Evolutionary conservation across 2,329 filamentous ascomycete species (phyloP), one percentile per base, ranked within the genome.

Genomic region (Monosporascus sp.): DNA sequence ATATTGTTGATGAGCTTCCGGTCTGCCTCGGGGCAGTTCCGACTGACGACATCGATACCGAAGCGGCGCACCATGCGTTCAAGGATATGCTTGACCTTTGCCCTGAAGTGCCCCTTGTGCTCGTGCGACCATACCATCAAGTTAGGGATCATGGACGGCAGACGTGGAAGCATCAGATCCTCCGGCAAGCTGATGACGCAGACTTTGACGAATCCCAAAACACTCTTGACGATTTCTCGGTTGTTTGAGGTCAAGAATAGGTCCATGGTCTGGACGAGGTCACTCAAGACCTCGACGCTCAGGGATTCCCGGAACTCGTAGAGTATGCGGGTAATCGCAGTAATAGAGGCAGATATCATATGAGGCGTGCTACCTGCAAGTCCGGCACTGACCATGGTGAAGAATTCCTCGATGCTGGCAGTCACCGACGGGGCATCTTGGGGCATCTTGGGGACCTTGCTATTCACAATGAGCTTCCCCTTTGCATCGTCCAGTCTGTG

Each of bases 331-430:
- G 91, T 94, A 38, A 99, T 81, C 16, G 94, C 93, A 0, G 91
- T 97, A 68, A 99, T 92, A n/a, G 90, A 91, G 0, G 94, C 94
- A 7, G 91, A 96, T 58, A 97, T 92, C 91, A 97, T 97, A 74
- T 97, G 93, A 35, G 94, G 92, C 11, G 91, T 93, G 63, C 87
- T 88, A 53, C 92, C 93, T 2, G 93, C 94, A 51, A 99, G 81
- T 73, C 94, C 94, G 48, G 94, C 94, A 60, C 90, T 96, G 31
- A 97, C 89, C 94, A 99, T 99, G 52, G 93, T 97, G 75, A 97
- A 90, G 73, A 91, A 97, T 71, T 97, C 94, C 65, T 97, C 93
- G 38, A 99, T 82, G 43, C 82, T 92, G 20, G 94, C 93, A 3
- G 82, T 78, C 4, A 87, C 91, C 35, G 86, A 77, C 2, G 89